Evolutionary conservation across 2,329 filamentous ascomycete species (phyloP), one percentile per base, ranked within the genome.

Genomic region (Septoria linicola): DNA sequence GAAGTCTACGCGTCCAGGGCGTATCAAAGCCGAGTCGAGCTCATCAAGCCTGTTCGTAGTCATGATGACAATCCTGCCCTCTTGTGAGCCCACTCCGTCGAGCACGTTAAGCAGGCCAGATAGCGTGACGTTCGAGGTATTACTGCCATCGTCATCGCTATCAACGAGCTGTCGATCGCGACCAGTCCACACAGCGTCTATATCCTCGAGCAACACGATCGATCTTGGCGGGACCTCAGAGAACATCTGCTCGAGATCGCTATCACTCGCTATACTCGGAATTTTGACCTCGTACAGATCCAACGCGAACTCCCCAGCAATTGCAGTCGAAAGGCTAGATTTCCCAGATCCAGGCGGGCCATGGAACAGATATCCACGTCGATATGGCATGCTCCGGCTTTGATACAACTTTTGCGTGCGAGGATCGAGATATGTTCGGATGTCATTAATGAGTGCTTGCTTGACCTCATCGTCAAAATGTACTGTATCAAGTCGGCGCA

Each of bases 361-460:
- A 58, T 89, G 76, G 5, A 93, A 80, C 0, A 93, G 78, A 61
- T 92, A 93, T 0, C 89, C 89, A 3, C 88, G 79, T 11, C 89
- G 80, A 66, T 93, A 92, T 0, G 89, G 89, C 39, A 95, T 91
- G 1, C 89, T 88, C 6, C 88, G 80, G 61, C 88, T 87, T 1
- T 83, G 77, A 64, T 95, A 95, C 87, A 88, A 92, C 13, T 83
- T 76, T 1, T 81, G 80, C 0, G 83, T 88, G 0, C 76, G 73
- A 0, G 86, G 84, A 42, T 88, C 80, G 0, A 91, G 75, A 56
- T 88, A 91, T 57, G 89, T 86, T 58, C 86, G 85, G 54, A 91
- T 83, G 61, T 91, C 88, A 27, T 73, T 73, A 6, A 90, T 69
- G 1, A 90, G 73, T 11, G 76, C 72, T 4, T 77, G 72, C 66